These are phyloP conservation scores for Blastocystis hominis DNA, from an alignment of 352 stramenopile genomes.

Conservation along the genomic window DNA sequence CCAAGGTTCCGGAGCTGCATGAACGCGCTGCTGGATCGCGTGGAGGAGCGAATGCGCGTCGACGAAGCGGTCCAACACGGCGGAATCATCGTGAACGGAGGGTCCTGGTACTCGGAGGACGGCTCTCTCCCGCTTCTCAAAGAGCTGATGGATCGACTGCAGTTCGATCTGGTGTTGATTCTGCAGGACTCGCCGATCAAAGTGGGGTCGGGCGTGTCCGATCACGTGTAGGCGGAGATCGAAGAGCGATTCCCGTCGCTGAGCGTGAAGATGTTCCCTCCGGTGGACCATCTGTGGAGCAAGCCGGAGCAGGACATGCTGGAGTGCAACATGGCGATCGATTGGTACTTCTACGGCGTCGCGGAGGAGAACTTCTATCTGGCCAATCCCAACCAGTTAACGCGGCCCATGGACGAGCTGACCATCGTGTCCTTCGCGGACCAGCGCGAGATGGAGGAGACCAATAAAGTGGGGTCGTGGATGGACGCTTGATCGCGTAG, in stretches of 20 bases:
- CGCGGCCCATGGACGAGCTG: neutral
- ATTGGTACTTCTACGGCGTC: constrained; percentile 34
- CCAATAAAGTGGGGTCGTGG: neutral
- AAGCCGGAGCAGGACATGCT: neutral
- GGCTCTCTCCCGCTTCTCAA: neutral
- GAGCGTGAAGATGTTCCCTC: constrained; percentile 1
- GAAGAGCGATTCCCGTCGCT: neutral
- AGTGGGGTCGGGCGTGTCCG: neutral
- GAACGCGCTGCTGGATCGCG: neutral
- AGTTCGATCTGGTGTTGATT: constrained; percentile 26
- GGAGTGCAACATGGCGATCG: neutral
- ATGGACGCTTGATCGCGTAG: neutral
- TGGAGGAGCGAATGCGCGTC: neutral
- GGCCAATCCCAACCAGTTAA: neutral
- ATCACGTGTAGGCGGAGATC: neutral
- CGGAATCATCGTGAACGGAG: constrained; percentile 32
- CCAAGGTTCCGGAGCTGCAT: neutral
- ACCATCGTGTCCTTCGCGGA: constrained; percentile 12
- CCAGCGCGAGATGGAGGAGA: neutral
- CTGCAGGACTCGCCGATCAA: constrained; percentile 28
- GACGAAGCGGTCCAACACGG: constrained; percentile 27
- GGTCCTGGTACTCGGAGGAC: constrained; percentile 46
- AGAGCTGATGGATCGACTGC: constrained; percentile 3
- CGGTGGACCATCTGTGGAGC: neutral
- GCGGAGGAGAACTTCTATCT: neutral